A percentile compares a stretch with the other conserved stretches of the same genome.
These are phyloP conservation scores for Stemphylium lycopersici DNA, from an alignment of 2,329 filamentous ascomycete genomes.

Conservation along the genomic window DNA sequence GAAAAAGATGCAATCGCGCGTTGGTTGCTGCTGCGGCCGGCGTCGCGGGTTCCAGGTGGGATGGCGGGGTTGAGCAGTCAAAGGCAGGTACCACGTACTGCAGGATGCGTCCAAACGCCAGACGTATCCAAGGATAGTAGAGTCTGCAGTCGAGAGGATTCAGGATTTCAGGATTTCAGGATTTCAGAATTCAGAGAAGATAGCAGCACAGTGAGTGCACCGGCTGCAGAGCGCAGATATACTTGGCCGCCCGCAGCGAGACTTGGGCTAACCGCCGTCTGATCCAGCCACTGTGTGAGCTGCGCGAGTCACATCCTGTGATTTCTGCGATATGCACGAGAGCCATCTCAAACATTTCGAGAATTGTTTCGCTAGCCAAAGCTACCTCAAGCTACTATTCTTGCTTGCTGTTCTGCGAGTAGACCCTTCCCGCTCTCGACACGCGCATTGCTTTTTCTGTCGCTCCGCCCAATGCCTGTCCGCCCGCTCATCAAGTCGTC, in stretches of 20 bases:
- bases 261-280: slow-evolving; percentile 32
- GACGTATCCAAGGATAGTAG: no score
- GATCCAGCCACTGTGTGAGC: slow-evolving; percentile 32
- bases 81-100: neutral
- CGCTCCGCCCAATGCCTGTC: neutral
- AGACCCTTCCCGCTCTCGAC: no score
- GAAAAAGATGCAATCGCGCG: neutral
- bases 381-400: neutral
- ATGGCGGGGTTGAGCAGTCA: slow-evolving; percentile 14
- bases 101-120: neutral
- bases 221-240: slow-evolving; percentile 16
- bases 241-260: slow-evolving; percentile 17
- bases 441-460: no score
- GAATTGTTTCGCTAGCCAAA: slow-evolving; percentile 16
- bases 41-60: slow-evolving; percentile 11
- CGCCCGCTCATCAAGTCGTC: neutral
- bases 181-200: neutral
- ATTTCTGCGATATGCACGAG: slow-evolving; percentile 30
- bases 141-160: no score
- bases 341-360: slow-evolving; percentile 15
- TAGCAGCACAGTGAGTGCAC: neutral
- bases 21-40: slow-evolving; percentile 12
- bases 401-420: slow-evolving; percentile 1
- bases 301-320: slow-evolving; percentile 33
- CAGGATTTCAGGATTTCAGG: no score